phyloP scores from a whole-genome alignment of 352 stramenopile genomes.

The Phytophthora rubi region DNA sequence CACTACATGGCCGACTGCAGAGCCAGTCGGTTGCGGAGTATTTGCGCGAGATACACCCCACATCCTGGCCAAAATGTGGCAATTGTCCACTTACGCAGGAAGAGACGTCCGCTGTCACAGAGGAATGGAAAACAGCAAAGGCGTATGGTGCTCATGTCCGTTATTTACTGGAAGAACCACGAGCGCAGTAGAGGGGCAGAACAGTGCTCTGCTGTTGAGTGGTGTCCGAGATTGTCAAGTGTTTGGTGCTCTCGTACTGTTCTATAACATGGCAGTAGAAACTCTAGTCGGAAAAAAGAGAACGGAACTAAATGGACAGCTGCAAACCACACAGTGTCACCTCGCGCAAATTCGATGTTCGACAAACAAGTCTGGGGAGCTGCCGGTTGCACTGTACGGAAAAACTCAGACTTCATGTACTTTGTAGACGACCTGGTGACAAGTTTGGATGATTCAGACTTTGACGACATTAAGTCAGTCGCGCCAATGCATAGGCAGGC shows the following conservation, averaged over 20 bases:
- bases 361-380: conserved; percentile 1
- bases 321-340: conserved; percentile 3
- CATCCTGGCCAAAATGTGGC: too few relatives aligned
- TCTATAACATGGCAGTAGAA: neutral
- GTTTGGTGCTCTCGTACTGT: neutral
- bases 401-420: neutral
- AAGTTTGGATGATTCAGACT: neutral
- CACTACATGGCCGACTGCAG: neutral
- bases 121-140: too few relatives aligned
- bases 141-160: too few relatives aligned
- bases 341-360: neutral
- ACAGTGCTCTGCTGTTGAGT: too few relatives aligned
- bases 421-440: neutral
- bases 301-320: neutral
- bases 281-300: neutral
- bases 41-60: too few relatives aligned
- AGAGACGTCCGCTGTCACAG: too few relatives aligned
- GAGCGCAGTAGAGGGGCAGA: too few relatives aligned
- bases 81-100: too few relatives aligned
- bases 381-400: neutral
- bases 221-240: neutral
- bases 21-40: neutral
- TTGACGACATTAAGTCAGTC: too few relatives aligned
- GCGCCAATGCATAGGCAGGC: too few relatives aligned
- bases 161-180: too few relatives aligned